Base-by-base conservation (phyloP, 1,284 basidiomycete genomes). In the Salmacisia buchloeana region DNA sequence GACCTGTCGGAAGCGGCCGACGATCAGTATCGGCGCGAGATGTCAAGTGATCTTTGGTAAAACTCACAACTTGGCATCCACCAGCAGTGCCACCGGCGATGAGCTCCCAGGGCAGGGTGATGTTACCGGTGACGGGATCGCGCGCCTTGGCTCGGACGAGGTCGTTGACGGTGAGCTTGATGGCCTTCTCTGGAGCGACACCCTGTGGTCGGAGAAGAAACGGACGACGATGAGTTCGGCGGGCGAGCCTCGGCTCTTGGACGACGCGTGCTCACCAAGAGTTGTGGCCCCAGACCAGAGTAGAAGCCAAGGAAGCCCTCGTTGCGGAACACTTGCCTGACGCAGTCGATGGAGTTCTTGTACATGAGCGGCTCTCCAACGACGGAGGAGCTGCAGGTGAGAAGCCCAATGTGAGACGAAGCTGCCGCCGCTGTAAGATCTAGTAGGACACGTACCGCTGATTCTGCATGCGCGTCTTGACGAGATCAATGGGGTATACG, bases 171-270 rank as follows among this genome's bases (percentile, higher is more conserved):
- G 94, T 96, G 21, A 83, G 80, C 78, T 98, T 96, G 82, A 96
- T 94, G 12, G 92, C 92, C 83, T 96, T 99, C 81, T 99, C 94
- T 13, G 94, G 94, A 13, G 94, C 96, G 45, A 99, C 94, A 76
- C 94, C 94, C 49, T 59, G 39, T 31, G n/a, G n/a, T n/a, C n/a
- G n/a, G n/a, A n/a, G n/a, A n/a, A n/a, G n/a, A n/a, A n/a, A n/a
- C n/a, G n/a, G n/a, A n/a, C n/a, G n/a, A n/a, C n/a, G n/a, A n/a
- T n/a, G n/a, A n/a, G n/a, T n/a, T n/a, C n/a, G n/a, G n/a, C n/a
- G n/a, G n/a, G n/a, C n/a, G n/a, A n/a, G n/a, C n/a, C n/a, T n/a
- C n/a, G n/a, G n/a, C n/a, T n/a, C n/a, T n/a, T n/a, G n/a, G n/a
- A n/a, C n/a, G n/a, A n/a, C n/a, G n/a, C n/a, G n/a, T n/a, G 61